Evolutionary conservation across 805 yeast genomes (phyloP).

Genomic region (Lipomyces orientalis): DNA sequence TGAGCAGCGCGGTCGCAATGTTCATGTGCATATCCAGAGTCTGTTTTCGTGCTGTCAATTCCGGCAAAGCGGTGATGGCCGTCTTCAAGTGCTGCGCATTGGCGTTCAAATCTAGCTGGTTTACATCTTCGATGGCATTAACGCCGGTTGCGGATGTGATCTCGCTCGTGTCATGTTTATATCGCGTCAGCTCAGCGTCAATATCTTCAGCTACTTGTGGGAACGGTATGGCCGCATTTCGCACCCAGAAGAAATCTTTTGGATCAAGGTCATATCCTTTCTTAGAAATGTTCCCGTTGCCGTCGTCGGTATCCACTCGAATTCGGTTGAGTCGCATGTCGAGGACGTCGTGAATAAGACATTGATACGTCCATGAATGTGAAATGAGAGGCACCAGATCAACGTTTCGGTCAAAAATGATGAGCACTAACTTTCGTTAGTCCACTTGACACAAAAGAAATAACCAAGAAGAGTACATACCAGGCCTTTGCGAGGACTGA

Average conservation of each 20-base stretch:
- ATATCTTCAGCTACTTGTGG: slow-evolving; percentile 99
- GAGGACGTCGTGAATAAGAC: slow-evolving; percentile 93
- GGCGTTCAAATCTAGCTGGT: slow-evolving; percentile 46
- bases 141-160: slow-evolving; percentile 78
- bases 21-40: slow-evolving; percentile 97
- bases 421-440: slow-evolving; percentile 56
- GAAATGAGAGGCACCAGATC: slow-evolving; percentile 93
- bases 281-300: slow-evolving; percentile 43
- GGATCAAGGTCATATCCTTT: slow-evolving; percentile 89
- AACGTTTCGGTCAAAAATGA: slow-evolving; percentile 84
- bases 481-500: slow-evolving; percentile 19
- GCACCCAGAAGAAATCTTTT: slow-evolving; percentile 88
- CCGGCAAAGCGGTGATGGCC: slow-evolving; percentile 92
- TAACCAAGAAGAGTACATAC: slow-evolving; percentile 10
- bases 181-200: slow-evolving; percentile 77
- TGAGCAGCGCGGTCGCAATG: slow-evolving; percentile 80
- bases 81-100: slow-evolving; percentile 53
- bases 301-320: slow-evolving; percentile 54
- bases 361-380: slow-evolving; percentile 97
- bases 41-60: slow-evolving; percentile 82
- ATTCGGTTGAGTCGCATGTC: slow-evolving; percentile 82
- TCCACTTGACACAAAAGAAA: slow-evolving; percentile 9
- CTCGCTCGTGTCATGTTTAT: slow-evolving; percentile 86
- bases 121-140: slow-evolving; percentile 74
- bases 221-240: slow-evolving; percentile 85